Evolutionary conservation across 1,284 basidiomycete genomes (phyloP).

Genomic region (Inonotus obliquus): DNA sequence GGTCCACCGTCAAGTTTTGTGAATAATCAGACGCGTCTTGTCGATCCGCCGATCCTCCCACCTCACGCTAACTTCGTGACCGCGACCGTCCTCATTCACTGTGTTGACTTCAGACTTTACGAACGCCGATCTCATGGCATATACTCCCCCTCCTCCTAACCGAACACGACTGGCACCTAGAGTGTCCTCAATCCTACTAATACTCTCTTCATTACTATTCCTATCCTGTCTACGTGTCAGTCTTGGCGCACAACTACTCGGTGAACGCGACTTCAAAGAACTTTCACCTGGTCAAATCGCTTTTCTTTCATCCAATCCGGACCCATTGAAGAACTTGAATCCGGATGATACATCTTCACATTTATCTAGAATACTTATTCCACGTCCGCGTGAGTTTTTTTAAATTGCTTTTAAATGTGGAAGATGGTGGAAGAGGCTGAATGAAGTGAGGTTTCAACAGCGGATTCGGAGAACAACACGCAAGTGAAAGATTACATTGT

Average conservation of each 20-base stretch:
- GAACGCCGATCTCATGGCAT: no score
- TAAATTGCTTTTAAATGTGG: not conserved
- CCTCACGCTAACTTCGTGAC: not conserved
- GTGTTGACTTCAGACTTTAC: no score
- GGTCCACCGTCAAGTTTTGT: constrained; percentile 3
- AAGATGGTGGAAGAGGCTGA: not conserved
- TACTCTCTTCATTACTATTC: constrained; percentile 21
- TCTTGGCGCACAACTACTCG: constrained; percentile 24
- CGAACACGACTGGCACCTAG: not conserved
- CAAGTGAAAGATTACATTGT: constrained; percentile 75
- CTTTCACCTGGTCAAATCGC: constrained; percentile 50
- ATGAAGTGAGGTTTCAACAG: constrained; percentile 32
- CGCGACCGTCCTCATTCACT: not conserved
- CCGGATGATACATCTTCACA: constrained; percentile 63
- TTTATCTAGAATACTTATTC: constrained; percentile 77
- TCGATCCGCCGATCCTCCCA: not conserved
- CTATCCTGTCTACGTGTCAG: constrained; percentile 3
- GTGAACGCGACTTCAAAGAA: constrained; percentile 40
- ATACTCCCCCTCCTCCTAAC: no score
- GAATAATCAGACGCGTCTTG: constrained; percentile 4
- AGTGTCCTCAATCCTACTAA: constrained; percentile 10
- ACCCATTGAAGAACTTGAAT: constrained; percentile 66
- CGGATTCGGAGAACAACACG: constrained; percentile 74
- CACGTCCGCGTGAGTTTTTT: constrained; percentile 63
- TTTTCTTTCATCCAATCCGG: constrained; percentile 46